These are phyloP conservation scores for Nemania sp. DNA, from an alignment of 2,329 filamentous ascomycete genomes.

Conservation along the genomic window DNA sequence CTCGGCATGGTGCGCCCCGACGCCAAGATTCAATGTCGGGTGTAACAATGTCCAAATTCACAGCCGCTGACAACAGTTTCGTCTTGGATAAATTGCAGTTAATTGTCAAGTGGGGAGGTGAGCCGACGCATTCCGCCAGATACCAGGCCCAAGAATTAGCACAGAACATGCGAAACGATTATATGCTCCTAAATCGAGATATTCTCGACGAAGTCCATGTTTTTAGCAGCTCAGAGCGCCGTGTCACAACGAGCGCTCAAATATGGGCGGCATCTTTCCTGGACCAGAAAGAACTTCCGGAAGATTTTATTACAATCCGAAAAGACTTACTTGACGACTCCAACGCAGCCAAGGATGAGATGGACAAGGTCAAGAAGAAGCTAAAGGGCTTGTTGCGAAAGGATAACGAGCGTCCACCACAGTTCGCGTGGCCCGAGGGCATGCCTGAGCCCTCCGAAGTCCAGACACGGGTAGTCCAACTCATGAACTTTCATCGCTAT, in stretches of 20 bases:
- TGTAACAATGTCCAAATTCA: conserved; percentile 92
- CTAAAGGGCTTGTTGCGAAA: conserved; percentile 91
- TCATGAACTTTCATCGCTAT: conserved; percentile 96
- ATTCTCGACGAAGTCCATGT: conserved; percentile 93
- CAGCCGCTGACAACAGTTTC: conserved; percentile 90
- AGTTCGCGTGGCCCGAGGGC: conserved; percentile 98
- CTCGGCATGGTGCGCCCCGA: conserved; percentile 62
- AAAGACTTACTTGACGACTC: conserved; percentile 97
- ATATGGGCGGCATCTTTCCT: conserved; percentile 94
- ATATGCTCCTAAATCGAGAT: conserved; percentile 91
- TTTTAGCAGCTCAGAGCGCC: conserved; percentile 94
- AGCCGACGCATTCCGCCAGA: conserved; percentile 95
- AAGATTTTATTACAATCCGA: conserved; percentile 88
- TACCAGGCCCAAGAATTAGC: conserved; percentile 97
- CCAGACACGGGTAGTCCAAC: conserved; percentile 87
- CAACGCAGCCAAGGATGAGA: conserved; percentile 98
- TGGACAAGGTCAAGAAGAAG: conserved; percentile 99
- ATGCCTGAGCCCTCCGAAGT: conserved; percentile 96
- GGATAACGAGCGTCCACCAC: conserved; percentile 90
- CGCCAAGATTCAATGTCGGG: conserved; percentile 89
- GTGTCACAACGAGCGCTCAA: conserved; percentile 94
- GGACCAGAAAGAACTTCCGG: conserved; percentile 83
- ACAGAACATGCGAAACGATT: conserved; percentile 94
- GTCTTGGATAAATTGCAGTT: conserved; percentile 96
- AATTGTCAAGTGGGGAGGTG: conserved; percentile 98